Conservation (phyloP, 352 stramenopile genomes). For the Globisporangium alternatum region DNA sequence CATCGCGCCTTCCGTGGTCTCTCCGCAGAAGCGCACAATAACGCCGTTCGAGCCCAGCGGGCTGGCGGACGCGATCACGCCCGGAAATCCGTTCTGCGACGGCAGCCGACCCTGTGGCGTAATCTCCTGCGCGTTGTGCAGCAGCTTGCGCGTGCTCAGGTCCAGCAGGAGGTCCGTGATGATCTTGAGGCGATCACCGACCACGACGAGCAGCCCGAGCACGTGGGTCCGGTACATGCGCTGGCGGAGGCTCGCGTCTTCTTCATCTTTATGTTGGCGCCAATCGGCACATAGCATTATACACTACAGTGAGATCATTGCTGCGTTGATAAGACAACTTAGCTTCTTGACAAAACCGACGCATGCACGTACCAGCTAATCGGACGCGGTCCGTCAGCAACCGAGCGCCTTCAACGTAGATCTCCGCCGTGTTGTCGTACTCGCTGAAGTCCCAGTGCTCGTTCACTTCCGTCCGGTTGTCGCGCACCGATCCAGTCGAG, state of each 20-base stretch:
- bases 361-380: conserved; percentile 39
- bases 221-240: conserved; percentile 80
- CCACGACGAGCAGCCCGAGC: conserved; percentile 63
- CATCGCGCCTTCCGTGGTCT: conserved; percentile 60
- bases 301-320: not conserved
- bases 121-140: conserved; percentile 68
- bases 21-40: conserved; percentile 69
- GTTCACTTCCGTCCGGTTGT: conserved; percentile 61
- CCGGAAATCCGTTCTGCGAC: conserved; percentile 36
- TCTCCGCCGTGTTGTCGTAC: conserved; percentile 64
- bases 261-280: conserved; percentile 43
- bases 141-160: conserved; percentile 66
- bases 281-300: not conserved
- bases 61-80: conserved; percentile 74
- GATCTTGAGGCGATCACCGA: conserved; percentile 48
- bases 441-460: conserved; percentile 81
- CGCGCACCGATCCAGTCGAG: conserved; percentile 48
- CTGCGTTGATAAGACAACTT: no score
- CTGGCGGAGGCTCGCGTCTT: conserved; percentile 53
- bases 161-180: conserved; percentile 58
- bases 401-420: conserved; percentile 48
- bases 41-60: conserved; percentile 54
- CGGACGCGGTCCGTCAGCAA: conserved; percentile 70
- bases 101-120: conserved; percentile 65
- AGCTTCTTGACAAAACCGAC: no score